Evolutionary conservation across 345 rosid species (phyloP).

Genomic region (Lumnitzera racemosa): DNA sequence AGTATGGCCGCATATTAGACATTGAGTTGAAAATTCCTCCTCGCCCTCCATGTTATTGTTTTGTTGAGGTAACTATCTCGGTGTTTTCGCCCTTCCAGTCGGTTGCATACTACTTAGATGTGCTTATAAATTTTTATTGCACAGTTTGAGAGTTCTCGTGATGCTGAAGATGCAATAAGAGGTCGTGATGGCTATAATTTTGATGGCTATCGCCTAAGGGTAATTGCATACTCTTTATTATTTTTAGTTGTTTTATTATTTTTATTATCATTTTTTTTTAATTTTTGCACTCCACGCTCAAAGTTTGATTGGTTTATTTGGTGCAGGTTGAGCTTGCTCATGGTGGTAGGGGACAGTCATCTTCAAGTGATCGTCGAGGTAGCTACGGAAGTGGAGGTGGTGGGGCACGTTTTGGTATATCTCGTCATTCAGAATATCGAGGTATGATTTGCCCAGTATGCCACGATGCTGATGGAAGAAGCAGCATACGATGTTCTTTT

Average conservation of each 20-base stretch:
- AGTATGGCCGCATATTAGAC: conserved; percentile 90
- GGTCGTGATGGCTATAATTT: conserved; percentile 62
- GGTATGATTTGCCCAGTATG: conserved; percentile 27
- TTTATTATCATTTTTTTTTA: conserved; percentile 10
- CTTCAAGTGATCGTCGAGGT: conserved; percentile 71
- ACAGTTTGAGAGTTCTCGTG: conserved; percentile 44
- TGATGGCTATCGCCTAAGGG: conserved; percentile 50
- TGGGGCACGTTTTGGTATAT: conserved; percentile 46
- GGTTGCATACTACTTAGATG: neutral
- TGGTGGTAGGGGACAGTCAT: conserved; percentile 83
- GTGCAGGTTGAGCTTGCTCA: conserved; percentile 97
- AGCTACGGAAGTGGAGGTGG: conserved; percentile 25
- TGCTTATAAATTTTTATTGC: conserved; percentile 1
- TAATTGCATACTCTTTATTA: conserved; percentile 5
- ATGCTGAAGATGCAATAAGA: conserved; percentile 56
- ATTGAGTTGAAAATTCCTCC: conserved; percentile 93
- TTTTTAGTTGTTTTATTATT: neutral
- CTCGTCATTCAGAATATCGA: conserved; percentile 91
- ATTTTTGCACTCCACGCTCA: neutral
- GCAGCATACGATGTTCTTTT: neutral
- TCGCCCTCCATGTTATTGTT: conserved; percentile 92
- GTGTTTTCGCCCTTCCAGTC: neutral
- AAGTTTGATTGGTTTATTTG: neutral
- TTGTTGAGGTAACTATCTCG: conserved; percentile 67
- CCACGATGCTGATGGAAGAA: too few relatives aligned